Percentiles rank a stretch among this genome's conserved stretches.
These are phyloP conservation scores for Speleostelium caveatum DNA, from an alignment of 78 protist genomes.

Conservation along the genomic window DNA sequence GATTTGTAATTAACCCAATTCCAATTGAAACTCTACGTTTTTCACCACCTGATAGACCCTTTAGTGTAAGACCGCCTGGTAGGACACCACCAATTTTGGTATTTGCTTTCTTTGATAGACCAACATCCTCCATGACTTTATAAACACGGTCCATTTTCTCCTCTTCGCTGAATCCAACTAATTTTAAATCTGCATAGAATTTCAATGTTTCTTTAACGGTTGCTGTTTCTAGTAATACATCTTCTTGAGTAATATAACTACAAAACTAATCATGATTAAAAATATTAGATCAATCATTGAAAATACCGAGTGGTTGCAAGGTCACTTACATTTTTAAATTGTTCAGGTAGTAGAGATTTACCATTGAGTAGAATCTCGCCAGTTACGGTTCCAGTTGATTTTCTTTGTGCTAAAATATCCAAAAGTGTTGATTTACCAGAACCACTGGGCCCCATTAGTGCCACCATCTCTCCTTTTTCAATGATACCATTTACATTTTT, in stretches of 20 bases:
- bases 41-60: constrained; percentile 86
- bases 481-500: constrained; percentile 61
- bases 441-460: constrained; percentile 78
- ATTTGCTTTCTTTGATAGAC: constrained; percentile 17
- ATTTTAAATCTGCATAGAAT: constrained; percentile 66
- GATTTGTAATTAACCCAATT: constrained; percentile 80
- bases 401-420: constrained; percentile 75
- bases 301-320: too few species aligned
- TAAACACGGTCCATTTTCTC: constrained; percentile 34
- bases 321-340: constrained; percentile 42
- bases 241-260: constrained; percentile 67
- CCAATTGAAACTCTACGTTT: constrained; percentile 81
- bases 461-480: constrained; percentile 59
- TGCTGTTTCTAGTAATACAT: constrained; percentile 29
- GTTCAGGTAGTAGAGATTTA: constrained; percentile 23
- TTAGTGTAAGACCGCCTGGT: constrained; percentile 38
- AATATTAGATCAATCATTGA: too few species aligned
- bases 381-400: constrained; percentile 35
- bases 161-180: neutral
- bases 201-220: constrained; percentile 55
- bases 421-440: constrained; percentile 69
- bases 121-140: constrained; percentile 41
- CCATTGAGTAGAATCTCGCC: constrained; percentile 79
- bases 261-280: neutral
- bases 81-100: constrained; percentile 70